Base-by-base conservation (phyloP, 768 basidiomycete species). In the Candolleomyces eurysporus region DNA sequence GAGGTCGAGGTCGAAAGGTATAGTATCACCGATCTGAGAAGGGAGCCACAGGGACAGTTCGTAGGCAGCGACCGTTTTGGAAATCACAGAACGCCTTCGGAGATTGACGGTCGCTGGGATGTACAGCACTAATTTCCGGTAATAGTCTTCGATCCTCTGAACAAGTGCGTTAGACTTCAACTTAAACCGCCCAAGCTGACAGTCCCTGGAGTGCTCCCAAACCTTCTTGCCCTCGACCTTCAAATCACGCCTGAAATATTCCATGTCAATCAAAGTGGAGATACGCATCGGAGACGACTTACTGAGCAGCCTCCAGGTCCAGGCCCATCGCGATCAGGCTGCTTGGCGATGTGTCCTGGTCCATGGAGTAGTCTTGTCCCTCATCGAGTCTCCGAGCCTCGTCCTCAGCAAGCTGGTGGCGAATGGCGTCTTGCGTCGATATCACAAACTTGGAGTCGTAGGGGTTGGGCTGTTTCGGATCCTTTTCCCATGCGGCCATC, bases 401-500 rank as follows among this genome's bases (percentile, higher is more conserved):
- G 4, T 32, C 32, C 9, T 32, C 32, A 32, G 32, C 32, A 5
- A 32, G 9, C 32, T 32, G 32, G 5, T 9, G 32, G 32, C 32
- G 32, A 4, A 32, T 9, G 9, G 32, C 32, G 32, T 4, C 32
- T 32, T 32, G 32, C 4, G 32, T 32, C 5, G 32, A 9, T 5
- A 9, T 32, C 32, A n/a, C 9, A 5, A 9, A 32, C 32, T 32
- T 32, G 32, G 32, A 32, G 32, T 50, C 59, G 51, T 61, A 71
- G 2, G 72, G 72, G 58, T 72, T 70, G 14, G 59, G 50, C 5
- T 60, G 46, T 1, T 5, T n/a, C 17, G 31, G 53, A 53, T 73
- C 69, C 6, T 10, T 30, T 48, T 73, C 72, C 70, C 71, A 73
- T 1, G 54, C 55, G 49, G 64, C 48, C 3, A 70, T 61, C 13